Base-by-base conservation (phyloP, 2,329 filamentous ascomycete species). In the Aquanectria penicillioides region DNA sequence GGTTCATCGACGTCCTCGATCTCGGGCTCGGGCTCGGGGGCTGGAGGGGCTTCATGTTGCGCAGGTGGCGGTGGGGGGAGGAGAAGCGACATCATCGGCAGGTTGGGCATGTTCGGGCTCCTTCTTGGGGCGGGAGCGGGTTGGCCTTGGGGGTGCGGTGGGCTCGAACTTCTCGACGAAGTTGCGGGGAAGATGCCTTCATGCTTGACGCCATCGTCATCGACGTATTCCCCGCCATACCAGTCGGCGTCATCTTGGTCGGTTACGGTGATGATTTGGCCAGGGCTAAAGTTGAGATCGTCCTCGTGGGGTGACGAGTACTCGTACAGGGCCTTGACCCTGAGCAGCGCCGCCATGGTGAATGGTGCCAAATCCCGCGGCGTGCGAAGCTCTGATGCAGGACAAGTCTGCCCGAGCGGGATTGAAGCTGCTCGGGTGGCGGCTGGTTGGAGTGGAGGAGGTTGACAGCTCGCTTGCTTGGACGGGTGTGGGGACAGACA, bases 151-250 rank as follows among this genome's bases (percentile, higher is more conserved):
- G 59, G 95, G 95, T 63, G 94, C 90, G 55, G 89, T 90, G 31
- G 95, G 95, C 75, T 98, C 94, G 77, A 93, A 96, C 78, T 90
- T 93, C 78, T 99, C 95, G 72, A 99, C 95, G 74, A 99, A 99
- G 79, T 98, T 99, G 74, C 91, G 90, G 93, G 94, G 76, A 97
- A 98, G 69, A 97, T 91, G 67, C 94, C 94, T 72, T 94, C 89
- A 73, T 89, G 86, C 77, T 89, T 93, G 63, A 77, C 78, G 55
- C 95, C 95, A 49, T 83, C 78, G 59, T 88, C 86, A 77, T 96
- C 92, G 64, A 88, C 80, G 75, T 97, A 97, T 77, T 95, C 90
- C 67, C 95, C 94, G 63, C 86, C 87, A 74, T 95, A 97, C 95
- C 94, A 98, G 75, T 98, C 96, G 64, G 84, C 89, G 74, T 97